These are phyloP conservation scores for Pyropia haitanensis DNA, from an alignment of 23 red algal species.

Conservation along the genomic window DNA sequence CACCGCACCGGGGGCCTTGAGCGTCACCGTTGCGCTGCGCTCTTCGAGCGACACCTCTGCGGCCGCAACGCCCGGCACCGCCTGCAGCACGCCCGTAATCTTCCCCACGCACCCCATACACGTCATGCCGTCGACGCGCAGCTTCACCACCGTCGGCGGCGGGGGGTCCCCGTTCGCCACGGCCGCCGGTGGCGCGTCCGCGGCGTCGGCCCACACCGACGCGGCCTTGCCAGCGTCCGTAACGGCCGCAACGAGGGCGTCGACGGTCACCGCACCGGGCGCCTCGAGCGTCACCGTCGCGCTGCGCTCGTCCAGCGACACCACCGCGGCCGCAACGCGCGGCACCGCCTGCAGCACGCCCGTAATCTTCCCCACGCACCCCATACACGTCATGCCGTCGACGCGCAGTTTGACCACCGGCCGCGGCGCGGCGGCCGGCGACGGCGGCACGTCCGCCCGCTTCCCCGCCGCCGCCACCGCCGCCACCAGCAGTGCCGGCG, in stretches of 20 bases:
- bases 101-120: slow-evolving; percentile 20
- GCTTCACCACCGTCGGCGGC: background rate
- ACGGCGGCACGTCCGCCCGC: background rate
- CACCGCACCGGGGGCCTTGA: background rate
- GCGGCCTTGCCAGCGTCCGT: background rate
- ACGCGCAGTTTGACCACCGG: background rate
- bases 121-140: slow-evolving; percentile 21
- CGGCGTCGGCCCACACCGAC: background rate
- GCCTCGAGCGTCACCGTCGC: background rate
- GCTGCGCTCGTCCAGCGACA: background rate
- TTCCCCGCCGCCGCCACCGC: background rate
- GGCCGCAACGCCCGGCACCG: slow-evolving; percentile 4
- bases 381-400: background rate
- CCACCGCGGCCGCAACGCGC: background rate
- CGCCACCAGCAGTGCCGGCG: background rate
- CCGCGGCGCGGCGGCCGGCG: slow-evolving; percentile 4
- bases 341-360: background rate
- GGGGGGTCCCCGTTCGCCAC: background rate
- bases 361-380: background rate
- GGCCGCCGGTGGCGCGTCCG: background rate
- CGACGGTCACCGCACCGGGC: background rate
- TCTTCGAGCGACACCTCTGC: slow-evolving; percentile 11
- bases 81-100: slow-evolving; percentile 7
- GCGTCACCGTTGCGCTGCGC: slow-evolving; percentile 11
- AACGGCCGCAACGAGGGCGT: background rate